Base-by-base conservation (phyloP, 495 filamentous ascomycete species). In the Pyrenopolyporus hunteri region DNA sequence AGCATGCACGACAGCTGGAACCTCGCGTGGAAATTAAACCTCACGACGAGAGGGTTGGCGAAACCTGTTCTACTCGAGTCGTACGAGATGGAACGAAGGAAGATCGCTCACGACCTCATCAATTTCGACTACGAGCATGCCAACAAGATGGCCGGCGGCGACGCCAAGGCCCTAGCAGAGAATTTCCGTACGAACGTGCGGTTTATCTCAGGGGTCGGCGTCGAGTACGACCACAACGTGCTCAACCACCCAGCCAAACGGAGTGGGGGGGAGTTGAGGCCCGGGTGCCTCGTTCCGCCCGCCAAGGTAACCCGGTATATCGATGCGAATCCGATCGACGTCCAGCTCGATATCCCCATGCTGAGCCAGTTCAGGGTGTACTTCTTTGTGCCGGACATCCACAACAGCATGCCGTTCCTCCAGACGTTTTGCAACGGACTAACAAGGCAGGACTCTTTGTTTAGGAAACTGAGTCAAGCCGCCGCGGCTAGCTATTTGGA, bases 1-100 rank as follows among this genome's bases (percentile, higher is more conserved):
- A 85, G 82, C 43, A 87, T 92, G 84, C 87, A 89, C 62, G 89
- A 93, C 68, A 81, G 84, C 9, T 90, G 85, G 78, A 92, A 92
- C 57, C 74, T 93, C 4, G 85, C 80, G 8, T 93, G 89, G 89
- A 92, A 92, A 67, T 76, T 92, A 26, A 83, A 82, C 50, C 75
- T 85, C 19, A 81, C 84, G 1, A 74, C 86, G 20, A 80, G 85
- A 20, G 85, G 85, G 5, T 72, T 84, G 22, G 80, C 80, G 0
- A 72, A 78, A 33, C 79, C 77, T 0, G 63, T 66, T 7, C 73
- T 89, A 1, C 75, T 91, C 3, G 71, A 78, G 48, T 90, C 86
- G n/a, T 91, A 91, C 66, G 74, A 85, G 32, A 57, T 68, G 29
- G 89, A 91, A 63, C 81, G 89, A 17, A 75, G 82, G 29, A 80